phyloP scores from a whole-genome alignment of 495 filamentous ascomycete genomes.

The Podospora pseudocomata region DNA sequence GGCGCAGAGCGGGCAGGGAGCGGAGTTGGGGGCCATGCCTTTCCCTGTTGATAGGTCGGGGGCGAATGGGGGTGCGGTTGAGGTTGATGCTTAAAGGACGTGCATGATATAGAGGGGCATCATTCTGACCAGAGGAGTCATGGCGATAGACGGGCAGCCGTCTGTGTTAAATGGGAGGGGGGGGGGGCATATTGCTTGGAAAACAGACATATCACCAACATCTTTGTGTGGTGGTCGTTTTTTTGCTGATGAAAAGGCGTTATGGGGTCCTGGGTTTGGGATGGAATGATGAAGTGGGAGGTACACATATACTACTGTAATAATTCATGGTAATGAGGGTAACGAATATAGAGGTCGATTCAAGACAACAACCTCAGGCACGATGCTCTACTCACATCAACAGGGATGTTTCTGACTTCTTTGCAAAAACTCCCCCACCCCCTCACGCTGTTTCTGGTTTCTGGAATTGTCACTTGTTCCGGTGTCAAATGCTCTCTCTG shows the following conservation, averaged over 20 bases:
- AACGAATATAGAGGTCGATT: not conserved
- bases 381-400: not conserved
- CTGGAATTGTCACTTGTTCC: no score
- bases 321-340: conserved; percentile 6
- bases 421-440: no score
- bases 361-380: not conserved
- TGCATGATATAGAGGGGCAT: not conserved
- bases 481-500: no score
- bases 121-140: not conserved
- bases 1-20: conserved; percentile 67
- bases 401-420: no score
- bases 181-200: conserved; percentile 1
- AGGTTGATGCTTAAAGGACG: not conserved
- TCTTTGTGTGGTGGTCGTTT: not conserved
- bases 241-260: not conserved
- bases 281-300: not conserved
- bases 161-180: not conserved
- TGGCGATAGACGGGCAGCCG: not conserved
- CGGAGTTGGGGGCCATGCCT: conserved; percentile 60
- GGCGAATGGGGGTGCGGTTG: conserved; percentile 16
- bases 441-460: no score
- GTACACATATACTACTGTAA: conserved; percentile 1
- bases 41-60: conserved; percentile 30
- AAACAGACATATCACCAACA: not conserved
- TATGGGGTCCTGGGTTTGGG: not conserved